Evolutionary conservation across 768 basidiomycete genomes (phyloP).

Genomic region (Agaricus subrufescens): DNA sequence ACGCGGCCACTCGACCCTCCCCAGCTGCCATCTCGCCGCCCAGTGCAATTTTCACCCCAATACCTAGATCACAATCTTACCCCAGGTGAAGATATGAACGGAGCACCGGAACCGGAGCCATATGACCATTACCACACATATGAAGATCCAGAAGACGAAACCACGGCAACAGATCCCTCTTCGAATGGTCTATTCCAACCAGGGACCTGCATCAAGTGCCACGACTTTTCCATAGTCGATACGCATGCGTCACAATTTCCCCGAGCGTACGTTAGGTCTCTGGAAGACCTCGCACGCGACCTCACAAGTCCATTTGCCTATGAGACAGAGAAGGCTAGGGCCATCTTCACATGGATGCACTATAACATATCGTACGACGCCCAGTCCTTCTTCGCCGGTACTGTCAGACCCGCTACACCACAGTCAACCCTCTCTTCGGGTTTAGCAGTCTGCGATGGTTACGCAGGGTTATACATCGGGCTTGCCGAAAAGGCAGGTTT

Average conservation of each 20-base stretch:
- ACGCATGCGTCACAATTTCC: slow-evolving; percentile 40
- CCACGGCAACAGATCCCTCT: not conserved
- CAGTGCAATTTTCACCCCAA: not conserved
- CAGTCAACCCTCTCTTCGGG: slow-evolving; percentile 36
- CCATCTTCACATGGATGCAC: slow-evolving; percentile 44
- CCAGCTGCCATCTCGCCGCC: not conserved
- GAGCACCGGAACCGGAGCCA: not conserved
- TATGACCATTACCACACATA: not conserved
- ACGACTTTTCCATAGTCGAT: slow-evolving; percentile 38
- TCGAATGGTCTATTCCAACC: slow-evolving; percentile 1
- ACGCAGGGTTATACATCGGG: slow-evolving; percentile 37
- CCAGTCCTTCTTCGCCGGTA: slow-evolving; percentile 38
- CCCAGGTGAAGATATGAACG: not conserved
- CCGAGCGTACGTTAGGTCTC: slow-evolving; percentile 31
- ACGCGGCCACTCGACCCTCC: not conserved
- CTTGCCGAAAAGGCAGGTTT: slow-evolving; percentile 36
- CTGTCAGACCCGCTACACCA: slow-evolving; percentile 29
- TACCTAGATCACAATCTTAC: not conserved
- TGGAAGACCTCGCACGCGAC: slow-evolving; percentile 33
- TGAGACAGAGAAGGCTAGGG: slow-evolving; percentile 41
- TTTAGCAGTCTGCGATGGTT: slow-evolving; percentile 46
- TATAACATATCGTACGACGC: slow-evolving; percentile 42
- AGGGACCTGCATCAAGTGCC: slow-evolving; percentile 36
- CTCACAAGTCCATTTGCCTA: slow-evolving; percentile 36
- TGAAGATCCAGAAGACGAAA: not conserved